Evolutionary conservation across 2,329 filamentous ascomycete genomes (phyloP), one percentile per base, ranked within the genome.

Genomic region (Fusarium sp.): DNA sequence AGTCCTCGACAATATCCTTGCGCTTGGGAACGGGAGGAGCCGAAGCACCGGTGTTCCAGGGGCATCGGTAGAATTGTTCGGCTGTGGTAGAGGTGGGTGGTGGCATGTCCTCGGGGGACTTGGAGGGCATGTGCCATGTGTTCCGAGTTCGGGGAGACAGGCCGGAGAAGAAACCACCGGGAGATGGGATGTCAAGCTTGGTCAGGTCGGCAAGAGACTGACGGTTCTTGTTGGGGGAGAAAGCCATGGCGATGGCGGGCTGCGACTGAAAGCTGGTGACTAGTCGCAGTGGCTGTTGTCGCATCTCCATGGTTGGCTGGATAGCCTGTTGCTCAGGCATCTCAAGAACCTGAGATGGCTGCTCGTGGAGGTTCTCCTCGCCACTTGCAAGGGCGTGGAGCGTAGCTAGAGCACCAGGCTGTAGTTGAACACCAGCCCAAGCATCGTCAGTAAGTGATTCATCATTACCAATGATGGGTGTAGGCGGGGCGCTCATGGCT

Each of bases 71-170:
- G 75, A 97, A 98, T 66, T 91, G 89, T 76, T 97, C 93, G 11
- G 95, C 95, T n/a, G 91, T 94, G 30, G 93, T 93, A 2, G 95
- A 97, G 1, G 93, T 95, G 2, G 94, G 94, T 1, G 89, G 88
- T 5, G 81, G 80, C 66, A 83, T 75, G 19, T 84, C 85, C 9
- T 87, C 84, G 14, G 86, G 84, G 20, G 84, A 83, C 70, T 79
- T 81, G 28, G 81, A 80, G 13, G 85, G 83, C 62, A 90, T 81
- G 74, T 93, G 89, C 95, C 95, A 98, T 14, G 94, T 96, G 74
- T 90, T 89, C 52, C 94, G 89, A 37, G 90, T 89, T 53, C 88
- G 87, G 5, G 90, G 88, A 37, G 91, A 92, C 28, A 97, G 86
- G 0, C 91, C 93, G 3, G 92, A 92, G 79, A 97, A 97, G 83